Percentiles rank a stretch among this genome's conserved stretches.
phyloP scores from a whole-genome alignment of 225 moss, liverwort and hornwort genomes.

The Neckera pumila region DNA sequence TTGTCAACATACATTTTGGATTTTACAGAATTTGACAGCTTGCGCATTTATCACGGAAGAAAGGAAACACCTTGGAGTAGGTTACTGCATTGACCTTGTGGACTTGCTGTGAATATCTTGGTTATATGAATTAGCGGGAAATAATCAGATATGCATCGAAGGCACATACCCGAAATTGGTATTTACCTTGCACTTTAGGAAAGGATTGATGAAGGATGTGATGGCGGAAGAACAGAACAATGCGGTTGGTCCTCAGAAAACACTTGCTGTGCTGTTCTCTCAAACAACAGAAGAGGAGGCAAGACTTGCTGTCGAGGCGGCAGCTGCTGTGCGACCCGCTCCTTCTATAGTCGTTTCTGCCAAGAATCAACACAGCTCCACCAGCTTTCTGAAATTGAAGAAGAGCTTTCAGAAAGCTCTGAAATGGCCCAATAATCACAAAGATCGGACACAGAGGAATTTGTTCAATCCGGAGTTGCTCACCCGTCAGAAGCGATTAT shows the following conservation, averaged over 20 bases:
- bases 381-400: constrained; percentile 67
- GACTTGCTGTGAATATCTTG: background rate
- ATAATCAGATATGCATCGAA: constrained; percentile 5
- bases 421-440: constrained; percentile 66
- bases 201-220: constrained; percentile 75
- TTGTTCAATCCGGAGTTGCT: constrained; percentile 86
- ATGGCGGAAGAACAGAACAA: constrained; percentile 76
- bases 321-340: constrained; percentile 86
- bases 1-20: background rate
- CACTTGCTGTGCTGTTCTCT: constrained; percentile 46
- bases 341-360: constrained; percentile 94
- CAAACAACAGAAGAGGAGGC: constrained; percentile 97
- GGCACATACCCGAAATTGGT: background rate
- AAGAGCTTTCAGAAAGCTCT: constrained; percentile 74
- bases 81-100: background rate
- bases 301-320: constrained; percentile 87
- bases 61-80: background rate
- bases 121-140: background rate
- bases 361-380: constrained; percentile 52
- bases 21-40: background rate
- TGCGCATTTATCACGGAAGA: background rate
- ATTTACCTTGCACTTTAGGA: background rate
- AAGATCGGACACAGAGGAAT: constrained; percentile 69
- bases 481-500: constrained; percentile 89
- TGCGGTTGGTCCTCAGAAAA: constrained; percentile 35